These are phyloP conservation scores for Tulasnella sp. DNA, from an alignment of 768 basidiomycete genomes.

Conservation along the genomic window DNA sequence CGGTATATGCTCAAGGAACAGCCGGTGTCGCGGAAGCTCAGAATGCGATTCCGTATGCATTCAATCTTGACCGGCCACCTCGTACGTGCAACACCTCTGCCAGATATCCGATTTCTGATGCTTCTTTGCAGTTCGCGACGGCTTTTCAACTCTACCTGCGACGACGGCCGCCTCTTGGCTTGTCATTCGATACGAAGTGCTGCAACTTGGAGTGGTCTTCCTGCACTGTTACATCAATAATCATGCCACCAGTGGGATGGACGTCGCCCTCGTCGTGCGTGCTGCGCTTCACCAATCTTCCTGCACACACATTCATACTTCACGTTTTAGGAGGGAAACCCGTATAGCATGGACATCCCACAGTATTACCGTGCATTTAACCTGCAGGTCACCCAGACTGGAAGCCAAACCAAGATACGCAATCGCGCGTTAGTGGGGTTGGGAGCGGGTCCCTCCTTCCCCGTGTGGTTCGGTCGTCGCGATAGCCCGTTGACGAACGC, in stretches of 20 bases:
- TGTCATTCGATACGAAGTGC: neutral
- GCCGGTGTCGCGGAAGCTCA: constrained; percentile 6
- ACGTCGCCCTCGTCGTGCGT: constrained; percentile 5
- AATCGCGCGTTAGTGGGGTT: too few species aligned
- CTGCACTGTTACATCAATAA: constrained; percentile 9
- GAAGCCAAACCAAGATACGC: too few species aligned
- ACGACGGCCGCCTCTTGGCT: neutral
- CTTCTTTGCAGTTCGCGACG: neutral
- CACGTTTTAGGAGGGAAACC: too few species aligned
- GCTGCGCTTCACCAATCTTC: too few species aligned
- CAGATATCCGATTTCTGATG: neutral
- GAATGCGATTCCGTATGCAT: neutral
- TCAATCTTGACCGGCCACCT: neutral
- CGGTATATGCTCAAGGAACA: too few species aligned
- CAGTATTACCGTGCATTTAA: too few species aligned
- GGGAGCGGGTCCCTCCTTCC: too few species aligned
- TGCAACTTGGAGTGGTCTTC: neutral
- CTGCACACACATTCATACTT: too few species aligned
- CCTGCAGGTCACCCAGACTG: too few species aligned
- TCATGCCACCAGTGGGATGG: constrained; percentile 1
- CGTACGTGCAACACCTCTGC: neutral
- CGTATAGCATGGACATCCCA: too few species aligned
- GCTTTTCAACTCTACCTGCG: neutral
- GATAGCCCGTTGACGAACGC: too few species aligned
- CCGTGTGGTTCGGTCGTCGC: too few species aligned